These are phyloP conservation scores for Sugiyamaella castrensis DNA, from an alignment of 1,139 yeast species.

Conservation along the genomic window DNA sequence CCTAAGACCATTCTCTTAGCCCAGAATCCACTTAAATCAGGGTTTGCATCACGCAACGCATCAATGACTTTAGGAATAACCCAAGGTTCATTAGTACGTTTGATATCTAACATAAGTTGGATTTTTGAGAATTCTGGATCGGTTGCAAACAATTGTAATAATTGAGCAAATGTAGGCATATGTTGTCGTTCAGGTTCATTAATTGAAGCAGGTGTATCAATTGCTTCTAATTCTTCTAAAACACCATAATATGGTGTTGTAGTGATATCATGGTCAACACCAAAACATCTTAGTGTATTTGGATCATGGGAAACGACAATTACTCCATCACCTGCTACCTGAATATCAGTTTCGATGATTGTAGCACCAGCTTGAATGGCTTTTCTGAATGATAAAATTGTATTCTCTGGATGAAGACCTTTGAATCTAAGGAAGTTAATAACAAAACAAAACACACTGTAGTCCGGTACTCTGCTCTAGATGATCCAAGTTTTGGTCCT, in stretches of 20 bases:
- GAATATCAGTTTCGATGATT: conserved; percentile 80
- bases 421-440: conserved; percentile 18
- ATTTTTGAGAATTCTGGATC: conserved; percentile 39
- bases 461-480: too few species aligned
- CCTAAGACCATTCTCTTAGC: conserved; percentile 67
- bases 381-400: conserved; percentile 65
- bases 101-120: conserved; percentile 77
- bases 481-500: too few species aligned
- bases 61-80: conserved; percentile 53
- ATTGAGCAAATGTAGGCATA: conserved; percentile 59
- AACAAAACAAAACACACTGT: too few species aligned
- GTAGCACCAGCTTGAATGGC: conserved; percentile 70
- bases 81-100: conserved; percentile 61
- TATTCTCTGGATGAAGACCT: conserved; percentile 67
- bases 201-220: conserved; percentile 31
- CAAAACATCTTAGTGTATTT: conserved; percentile 59
- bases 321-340: conserved; percentile 67
- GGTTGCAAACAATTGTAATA: conserved; percentile 55
- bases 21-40: conserved; percentile 61
- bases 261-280: conserved; percentile 40
- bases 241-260: conserved; percentile 40
- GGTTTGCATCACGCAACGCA: conserved; percentile 47
- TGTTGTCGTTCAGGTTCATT: conserved; percentile 36
- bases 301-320: conserved; percentile 76
- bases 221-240: conserved; percentile 54